A percentile compares a stretch with the other conserved stretches of the same genome.
Conservation (phyloP, 2,329 filamentous ascomycete genomes). For the Calonectria hawksworthii region DNA sequence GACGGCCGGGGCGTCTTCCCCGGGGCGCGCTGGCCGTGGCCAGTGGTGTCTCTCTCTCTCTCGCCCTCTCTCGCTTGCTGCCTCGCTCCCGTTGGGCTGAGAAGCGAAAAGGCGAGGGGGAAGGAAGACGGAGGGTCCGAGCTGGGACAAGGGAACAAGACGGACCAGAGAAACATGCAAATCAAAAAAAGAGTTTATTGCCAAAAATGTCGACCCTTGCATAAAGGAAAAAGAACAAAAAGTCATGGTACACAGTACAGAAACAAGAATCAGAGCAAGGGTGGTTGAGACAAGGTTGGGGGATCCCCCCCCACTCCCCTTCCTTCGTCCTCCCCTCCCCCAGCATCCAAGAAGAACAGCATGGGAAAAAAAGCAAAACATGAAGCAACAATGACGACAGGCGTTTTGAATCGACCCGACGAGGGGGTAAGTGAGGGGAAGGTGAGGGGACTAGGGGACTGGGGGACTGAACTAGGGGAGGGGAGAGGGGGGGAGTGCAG, state of each 20-base stretch:
- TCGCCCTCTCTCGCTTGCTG: not conserved
- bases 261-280: not conserved
- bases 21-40: not conserved
- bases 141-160: not conserved
- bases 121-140: not conserved
- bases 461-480: not conserved
- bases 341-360: not conserved
- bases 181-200: not conserved
- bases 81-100: not conserved
- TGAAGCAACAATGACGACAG: conserved; percentile 1
- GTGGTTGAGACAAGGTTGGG: conserved; percentile 12
- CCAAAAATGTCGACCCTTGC: too few species aligned
- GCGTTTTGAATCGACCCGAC: conserved; percentile 1
- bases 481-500: not conserved
- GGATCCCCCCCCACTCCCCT: not conserved
- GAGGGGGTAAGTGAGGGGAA: conserved; percentile 10
- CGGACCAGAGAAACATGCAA: not conserved
- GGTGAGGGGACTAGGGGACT: not conserved
- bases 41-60: not conserved
- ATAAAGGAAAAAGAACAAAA: not conserved
- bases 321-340: not conserved
- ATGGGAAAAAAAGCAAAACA: not conserved
- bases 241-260: not conserved
- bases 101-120: not conserved
- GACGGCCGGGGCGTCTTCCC: not conserved